Evolutionary conservation across 768 basidiomycete species (phyloP), one percentile per base, ranked within the genome.

Genomic region (Paxillus involutus): DNA sequence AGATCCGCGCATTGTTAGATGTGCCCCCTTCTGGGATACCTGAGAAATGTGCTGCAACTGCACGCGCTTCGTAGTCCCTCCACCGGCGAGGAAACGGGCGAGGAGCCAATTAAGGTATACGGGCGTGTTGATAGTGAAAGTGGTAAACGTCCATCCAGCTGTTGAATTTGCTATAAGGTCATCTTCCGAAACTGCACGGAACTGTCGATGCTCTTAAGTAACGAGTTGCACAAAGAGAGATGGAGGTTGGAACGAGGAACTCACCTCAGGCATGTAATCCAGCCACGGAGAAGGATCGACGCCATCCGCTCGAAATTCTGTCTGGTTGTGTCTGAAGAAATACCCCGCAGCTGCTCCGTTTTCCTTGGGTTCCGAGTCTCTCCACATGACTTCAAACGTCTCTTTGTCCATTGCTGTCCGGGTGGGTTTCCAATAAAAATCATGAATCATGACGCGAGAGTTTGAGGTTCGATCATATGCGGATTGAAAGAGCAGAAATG

Each of bases 331-430:
- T 40, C 87, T 82, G 37, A 86, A 68, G 74, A 92, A 89, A 54
- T 80, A 84, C 21, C 77, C 75, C 55, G 88, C 82, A 0, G 80
- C 77, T 11, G 74, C 73, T 14, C 47, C 49, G n/a, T 6, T 30
- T 32, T 74, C 74, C 3, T 79, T 81, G 0, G 82, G 82, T 4
- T 75, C 78, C 0, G 90, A 91, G 57, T 91, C 73, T 53, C 80
- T 73, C 87, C 87, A 90, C 80, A 93, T 82, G 4, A 71, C 73
- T n/a, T 84, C 68, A 67, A 94, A 91, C 1, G 89, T 92, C 54
- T 84, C 84, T 51, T 78, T 71, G 63, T 91, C 88, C 58, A 90
- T 74, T 12, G 73, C 89, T 92, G 40, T 16, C 21, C 16, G 32
- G 26, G 26, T 26, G 1, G 6, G 26, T 26, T 26, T 26, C 26